phyloP scores from a whole-genome alignment of 2,329 filamentous ascomycete genomes.

The Colletotrichum siamense region DNA sequence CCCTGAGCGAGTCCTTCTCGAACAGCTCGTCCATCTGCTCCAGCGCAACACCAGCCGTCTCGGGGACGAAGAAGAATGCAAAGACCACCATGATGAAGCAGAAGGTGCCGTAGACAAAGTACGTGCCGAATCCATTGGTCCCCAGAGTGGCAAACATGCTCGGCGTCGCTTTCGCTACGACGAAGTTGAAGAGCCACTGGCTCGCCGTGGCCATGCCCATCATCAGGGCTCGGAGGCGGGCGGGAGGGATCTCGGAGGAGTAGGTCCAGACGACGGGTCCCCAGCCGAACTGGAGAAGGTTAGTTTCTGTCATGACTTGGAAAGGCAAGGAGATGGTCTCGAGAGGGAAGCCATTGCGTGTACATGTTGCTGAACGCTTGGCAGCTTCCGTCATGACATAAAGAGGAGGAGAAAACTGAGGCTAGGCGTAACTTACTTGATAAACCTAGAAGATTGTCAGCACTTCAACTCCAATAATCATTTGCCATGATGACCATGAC shows the following conservation, averaged over 20 bases:
- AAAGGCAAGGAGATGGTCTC: not conserved
- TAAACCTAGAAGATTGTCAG: not conserved
- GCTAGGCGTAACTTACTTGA: not conserved
- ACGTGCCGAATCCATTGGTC: conserved; percentile 45
- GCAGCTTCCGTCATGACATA: rapidly evolving
- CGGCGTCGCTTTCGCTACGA: conserved; percentile 64
- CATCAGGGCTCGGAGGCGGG: conserved; percentile 62
- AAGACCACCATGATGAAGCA: conserved; percentile 63
- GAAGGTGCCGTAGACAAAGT: conserved; percentile 64
- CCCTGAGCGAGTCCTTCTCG: not conserved
- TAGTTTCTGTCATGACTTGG: not conserved
- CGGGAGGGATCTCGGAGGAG: conserved; percentile 66
- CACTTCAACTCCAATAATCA: not conserved
- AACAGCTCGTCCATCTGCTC: conserved; percentile 37
- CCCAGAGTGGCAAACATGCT: conserved; percentile 57
- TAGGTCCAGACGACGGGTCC: conserved; percentile 58
- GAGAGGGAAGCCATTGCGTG: not conserved
- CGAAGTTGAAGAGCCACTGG: conserved; percentile 70
- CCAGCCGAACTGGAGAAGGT: conserved; percentile 46
- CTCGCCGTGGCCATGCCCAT: conserved; percentile 66
- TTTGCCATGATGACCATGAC: not conserved
- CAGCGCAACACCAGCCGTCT: conserved; percentile 48
- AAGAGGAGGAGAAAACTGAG: not conserved
- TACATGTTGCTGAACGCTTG: not conserved
- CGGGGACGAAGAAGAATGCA: conserved; percentile 45